Conservation (phyloP, 2,329 filamentous ascomycete genomes). For the Trichoderma semiorbis region DNA sequence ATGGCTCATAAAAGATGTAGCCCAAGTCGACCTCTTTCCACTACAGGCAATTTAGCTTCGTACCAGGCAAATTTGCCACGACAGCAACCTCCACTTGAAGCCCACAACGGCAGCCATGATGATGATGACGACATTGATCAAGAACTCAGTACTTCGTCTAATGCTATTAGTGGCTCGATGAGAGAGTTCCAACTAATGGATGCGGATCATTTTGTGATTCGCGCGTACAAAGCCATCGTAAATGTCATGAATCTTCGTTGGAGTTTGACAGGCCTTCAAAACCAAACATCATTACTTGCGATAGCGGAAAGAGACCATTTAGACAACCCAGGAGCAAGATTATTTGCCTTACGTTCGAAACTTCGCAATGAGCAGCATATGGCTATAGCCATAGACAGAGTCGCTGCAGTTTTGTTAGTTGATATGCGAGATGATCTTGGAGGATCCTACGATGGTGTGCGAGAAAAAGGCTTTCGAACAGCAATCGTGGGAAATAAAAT, state of each 20-base stretch:
- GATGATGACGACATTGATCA: background rate
- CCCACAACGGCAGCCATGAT: background rate
- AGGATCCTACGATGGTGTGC: background rate
- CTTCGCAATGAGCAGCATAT: background rate
- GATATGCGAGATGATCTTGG: background rate
- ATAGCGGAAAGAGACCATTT: background rate
- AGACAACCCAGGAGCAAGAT: background rate
- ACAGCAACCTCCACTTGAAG: background rate
- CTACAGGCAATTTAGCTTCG: background rate
- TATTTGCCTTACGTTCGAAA: background rate
- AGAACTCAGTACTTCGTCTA: background rate
- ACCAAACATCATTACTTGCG: background rate
- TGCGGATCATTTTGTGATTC: background rate
- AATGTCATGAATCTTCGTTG: background rate
- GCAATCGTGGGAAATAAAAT: background rate
- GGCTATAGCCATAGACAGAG: background rate
- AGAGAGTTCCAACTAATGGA: background rate
- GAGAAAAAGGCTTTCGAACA: background rate
- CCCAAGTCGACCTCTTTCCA: background rate
- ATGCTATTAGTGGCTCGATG: background rate
- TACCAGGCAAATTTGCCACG: background rate
- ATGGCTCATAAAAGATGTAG: background rate
- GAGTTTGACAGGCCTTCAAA: background rate
- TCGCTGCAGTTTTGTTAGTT: background rate
- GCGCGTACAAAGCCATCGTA: background rate